These are phyloP conservation scores for Calonectria montana DNA, from an alignment of 2,329 filamentous ascomycete species.

Conservation along the genomic window DNA sequence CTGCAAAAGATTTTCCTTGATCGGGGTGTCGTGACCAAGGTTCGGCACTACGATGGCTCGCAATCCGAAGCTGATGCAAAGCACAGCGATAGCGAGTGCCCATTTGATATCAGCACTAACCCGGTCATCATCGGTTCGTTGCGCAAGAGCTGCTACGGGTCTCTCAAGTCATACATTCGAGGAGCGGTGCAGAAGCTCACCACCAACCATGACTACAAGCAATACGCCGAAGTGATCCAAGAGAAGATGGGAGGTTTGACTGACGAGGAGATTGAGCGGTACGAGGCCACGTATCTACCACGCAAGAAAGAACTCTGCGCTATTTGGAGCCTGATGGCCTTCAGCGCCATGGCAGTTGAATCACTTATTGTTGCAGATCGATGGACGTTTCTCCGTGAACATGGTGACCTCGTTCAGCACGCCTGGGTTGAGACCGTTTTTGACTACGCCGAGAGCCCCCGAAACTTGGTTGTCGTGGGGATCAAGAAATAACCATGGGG, in stretches of 20 bases:
- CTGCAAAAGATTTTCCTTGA: slow-evolving; percentile 95
- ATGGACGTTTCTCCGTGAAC: slow-evolving; percentile 88
- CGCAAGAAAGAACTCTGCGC: slow-evolving; percentile 85
- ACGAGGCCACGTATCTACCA: slow-evolving; percentile 72
- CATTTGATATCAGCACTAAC: slow-evolving; percentile 71
- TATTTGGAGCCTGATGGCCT: slow-evolving; percentile 96
- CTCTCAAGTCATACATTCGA: slow-evolving; percentile 80
- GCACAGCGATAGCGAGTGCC: slow-evolving; percentile 46
- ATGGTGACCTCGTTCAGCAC: slow-evolving; percentile 73
- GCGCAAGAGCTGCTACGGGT: slow-evolving; percentile 81
- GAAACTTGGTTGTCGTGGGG: slow-evolving; percentile 93
- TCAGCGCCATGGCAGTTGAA: slow-evolving; percentile 89
- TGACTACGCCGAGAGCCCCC: slow-evolving; percentile 85
- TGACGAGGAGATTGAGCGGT: slow-evolving; percentile 79
- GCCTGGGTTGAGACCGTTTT: slow-evolving; percentile 96
- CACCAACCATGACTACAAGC: slow-evolving; percentile 65
- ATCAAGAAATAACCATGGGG: slow-evolving; percentile 70
- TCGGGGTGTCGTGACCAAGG: slow-evolving; percentile 76
- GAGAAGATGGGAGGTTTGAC: slow-evolving; percentile 76
- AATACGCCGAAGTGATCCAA: slow-evolving; percentile 69
- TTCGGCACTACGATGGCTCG: slow-evolving; percentile 54
- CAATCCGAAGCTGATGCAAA: slow-evolving; percentile 28
- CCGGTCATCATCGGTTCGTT: slow-evolving; percentile 90
- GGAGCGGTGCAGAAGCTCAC: slow-evolving; percentile 83
- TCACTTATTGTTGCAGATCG: slow-evolving; percentile 90